phyloP scores from a whole-genome alignment of 2,329 filamentous ascomycete species.

The Fusarium odoratissimum region DNA sequence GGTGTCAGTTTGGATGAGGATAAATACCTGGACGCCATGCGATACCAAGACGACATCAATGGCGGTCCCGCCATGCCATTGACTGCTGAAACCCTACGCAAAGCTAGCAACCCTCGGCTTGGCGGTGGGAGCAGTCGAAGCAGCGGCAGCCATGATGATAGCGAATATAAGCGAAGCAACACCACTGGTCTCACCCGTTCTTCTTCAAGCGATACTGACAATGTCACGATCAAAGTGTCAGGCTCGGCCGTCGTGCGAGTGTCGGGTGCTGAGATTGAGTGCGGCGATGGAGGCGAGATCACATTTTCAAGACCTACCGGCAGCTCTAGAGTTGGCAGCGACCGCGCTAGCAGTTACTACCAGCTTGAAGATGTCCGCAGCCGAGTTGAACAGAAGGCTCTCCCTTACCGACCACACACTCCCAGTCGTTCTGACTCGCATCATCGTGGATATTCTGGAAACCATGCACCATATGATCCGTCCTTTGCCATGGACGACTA shows the following conservation, averaged over 20 bases:
- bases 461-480: conserved; percentile 49
- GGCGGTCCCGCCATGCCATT: conserved; percentile 60
- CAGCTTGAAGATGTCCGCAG: conserved; percentile 60
- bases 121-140: conserved; percentile 65
- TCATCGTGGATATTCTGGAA: conserved; percentile 49
- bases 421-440: conserved; percentile 62
- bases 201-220: conserved; percentile 63
- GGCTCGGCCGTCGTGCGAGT: conserved; percentile 67
- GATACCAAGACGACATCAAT: conserved; percentile 65
- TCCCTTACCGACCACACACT: conserved; percentile 59
- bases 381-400: conserved; percentile 56
- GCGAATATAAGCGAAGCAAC: conserved; percentile 70
- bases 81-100: conserved; percentile 67
- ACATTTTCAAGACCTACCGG: conserved; percentile 58
- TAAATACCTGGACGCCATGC: conserved; percentile 52
- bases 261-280: conserved; percentile 68
- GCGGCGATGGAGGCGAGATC: conserved; percentile 69
- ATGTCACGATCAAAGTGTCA: conserved; percentile 71
- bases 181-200: conserved; percentile 71
- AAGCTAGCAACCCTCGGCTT: conserved; percentile 57
- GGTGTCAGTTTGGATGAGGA: conserved; percentile 53
- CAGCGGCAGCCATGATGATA: conserved; percentile 70
- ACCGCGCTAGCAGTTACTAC: conserved; percentile 62
- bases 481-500: conserved; percentile 45
- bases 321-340: conserved; percentile 59